Base-by-base conservation (phyloP, 345 rosid species). In the Schrenkiella parvula region DNA sequence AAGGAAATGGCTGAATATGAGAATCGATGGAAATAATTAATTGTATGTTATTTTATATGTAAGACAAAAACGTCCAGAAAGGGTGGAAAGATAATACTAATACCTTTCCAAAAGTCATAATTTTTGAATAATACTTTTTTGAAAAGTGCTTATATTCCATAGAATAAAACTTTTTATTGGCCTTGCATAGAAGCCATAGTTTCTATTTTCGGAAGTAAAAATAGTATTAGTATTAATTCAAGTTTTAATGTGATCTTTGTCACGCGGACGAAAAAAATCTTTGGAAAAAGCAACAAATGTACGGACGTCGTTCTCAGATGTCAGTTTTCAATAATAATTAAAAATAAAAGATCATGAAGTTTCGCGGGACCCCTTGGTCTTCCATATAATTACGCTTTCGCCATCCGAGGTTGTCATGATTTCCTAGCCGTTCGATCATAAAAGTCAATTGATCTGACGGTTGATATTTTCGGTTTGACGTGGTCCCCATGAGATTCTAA, bases 231-330 rank as follows among this genome's bases (percentile, higher is more conserved):
- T 12, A 29, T 25, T 18, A 26, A 32, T 25, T 17, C 18, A 0
- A 28, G 28, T 19, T 29, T 31, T 21, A 31, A 54, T 34, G 42
- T 19, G 11, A 56, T 29, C 26, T 17, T 32, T 8, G 15, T 56
- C 54, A 74, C 62, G 73, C 62, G 47, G 28, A 59, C 37, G 43
- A 29, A 3, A 1, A 23, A 66, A 50, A 66, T 66, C 61, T 66
- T 67, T 68, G 43, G 70, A 2, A 35, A 69, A 67, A 51, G 63
- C 62, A 60, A 48, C 50, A 39, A 44, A 18, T 48, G 75, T 69
- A 75, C 75, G 79, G 78, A 62, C 75, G 51, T 69, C 70, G 29
- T 13, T 22, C 44, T 39, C 73, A 55, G 15, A 53, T 44, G 66
- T 54, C 60, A 76, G 54, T 31, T n/a, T n/a, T 61, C 37, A 42